Conservation (phyloP, 2,329 filamentous ascomycete genomes). For the Epichloe scottii region DNA sequence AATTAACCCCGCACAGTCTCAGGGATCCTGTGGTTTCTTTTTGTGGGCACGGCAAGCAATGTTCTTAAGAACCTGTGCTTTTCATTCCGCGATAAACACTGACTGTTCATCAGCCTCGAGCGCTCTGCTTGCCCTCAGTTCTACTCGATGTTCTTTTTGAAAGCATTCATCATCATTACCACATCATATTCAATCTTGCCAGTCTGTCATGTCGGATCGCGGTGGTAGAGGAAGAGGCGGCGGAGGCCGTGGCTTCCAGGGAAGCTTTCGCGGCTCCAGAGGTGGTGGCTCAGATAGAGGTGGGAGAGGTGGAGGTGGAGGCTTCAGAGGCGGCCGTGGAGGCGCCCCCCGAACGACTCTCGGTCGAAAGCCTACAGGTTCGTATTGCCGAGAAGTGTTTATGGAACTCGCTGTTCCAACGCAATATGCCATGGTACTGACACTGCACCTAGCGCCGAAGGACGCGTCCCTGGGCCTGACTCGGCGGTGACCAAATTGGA, state of each 20-base stretch:
- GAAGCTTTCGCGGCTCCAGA: slow-evolving; percentile 4
- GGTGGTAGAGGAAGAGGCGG: slow-evolving; percentile 13
- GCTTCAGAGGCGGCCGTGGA: slow-evolving; percentile 8
- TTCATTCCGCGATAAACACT: neutral
- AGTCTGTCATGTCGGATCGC: slow-evolving; percentile 16
- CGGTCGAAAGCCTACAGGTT: slow-evolving; percentile 11
- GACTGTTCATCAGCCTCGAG: neutral
- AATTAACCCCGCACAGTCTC: neutral
- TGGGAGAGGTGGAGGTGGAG: slow-evolving; percentile 4
- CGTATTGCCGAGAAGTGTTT: neutral
- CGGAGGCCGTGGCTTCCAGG: slow-evolving; percentile 8
- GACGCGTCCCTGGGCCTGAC: slow-evolving; percentile 13
- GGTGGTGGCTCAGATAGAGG: slow-evolving; percentile 10
- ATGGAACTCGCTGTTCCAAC: neutral
- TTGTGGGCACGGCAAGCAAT: neutral
- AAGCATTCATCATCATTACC: too few species aligned
- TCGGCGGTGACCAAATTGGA: slow-evolving; percentile 24
- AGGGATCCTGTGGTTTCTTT: neutral
- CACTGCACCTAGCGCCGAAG: slow-evolving; percentile 12
- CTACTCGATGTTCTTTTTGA: too few species aligned
- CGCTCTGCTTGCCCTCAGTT: neutral
- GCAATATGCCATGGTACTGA: neutral
- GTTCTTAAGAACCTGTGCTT: neutral
- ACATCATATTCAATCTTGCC: neutral
- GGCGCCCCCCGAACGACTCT: slow-evolving; percentile 12